A percentile compares a stretch with the other conserved stretches of the same genome.
phyloP scores from a whole-genome alignment of 2,329 filamentous ascomycete genomes.

The Hypoxylon sp. region DNA sequence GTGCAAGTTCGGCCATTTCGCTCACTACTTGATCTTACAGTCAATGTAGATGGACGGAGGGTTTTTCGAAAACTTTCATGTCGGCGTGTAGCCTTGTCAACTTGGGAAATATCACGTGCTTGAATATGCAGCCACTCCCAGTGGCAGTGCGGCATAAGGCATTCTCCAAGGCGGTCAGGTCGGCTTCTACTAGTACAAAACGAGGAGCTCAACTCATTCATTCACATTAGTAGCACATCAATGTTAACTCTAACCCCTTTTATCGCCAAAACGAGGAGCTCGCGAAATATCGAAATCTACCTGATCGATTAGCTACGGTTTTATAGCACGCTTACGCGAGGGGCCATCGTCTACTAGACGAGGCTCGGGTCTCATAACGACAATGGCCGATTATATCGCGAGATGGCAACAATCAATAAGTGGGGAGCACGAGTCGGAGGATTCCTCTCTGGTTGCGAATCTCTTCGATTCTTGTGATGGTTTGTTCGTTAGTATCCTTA shows the following conservation, averaged over 20 bases:
- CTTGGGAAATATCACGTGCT: not conserved
- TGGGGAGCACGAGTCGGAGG: not conserved
- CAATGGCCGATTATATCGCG: not conserved
- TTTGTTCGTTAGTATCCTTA: not conserved
- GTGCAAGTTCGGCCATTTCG: not conserved
- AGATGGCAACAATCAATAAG: conserved; percentile 1
- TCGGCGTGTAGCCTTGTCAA: not conserved
- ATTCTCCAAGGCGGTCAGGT: conserved; percentile 2
- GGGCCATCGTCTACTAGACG: not conserved
- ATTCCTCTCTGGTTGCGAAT: not conserved
- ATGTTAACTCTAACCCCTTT: not conserved
- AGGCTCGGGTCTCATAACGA: not conserved
- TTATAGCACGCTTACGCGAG: not conserved
- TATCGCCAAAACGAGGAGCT: not conserved
- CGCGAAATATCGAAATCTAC: not conserved
- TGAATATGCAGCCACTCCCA: not conserved
- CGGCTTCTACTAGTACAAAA: too few relatives aligned
- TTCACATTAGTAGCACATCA: not conserved
- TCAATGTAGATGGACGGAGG: not conserved
- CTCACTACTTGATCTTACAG: not conserved
- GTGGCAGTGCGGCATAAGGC: conserved; percentile 1
- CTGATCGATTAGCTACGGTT: not conserved
- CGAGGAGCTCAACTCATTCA: not conserved
- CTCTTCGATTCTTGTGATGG: not conserved
- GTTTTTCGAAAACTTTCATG: not conserved